A percentile compares a stretch with the other conserved stretches of the same genome.
Conservation (phyloP, 495 filamentous ascomycete species). For the Alectoria sarmentosa region DNA sequence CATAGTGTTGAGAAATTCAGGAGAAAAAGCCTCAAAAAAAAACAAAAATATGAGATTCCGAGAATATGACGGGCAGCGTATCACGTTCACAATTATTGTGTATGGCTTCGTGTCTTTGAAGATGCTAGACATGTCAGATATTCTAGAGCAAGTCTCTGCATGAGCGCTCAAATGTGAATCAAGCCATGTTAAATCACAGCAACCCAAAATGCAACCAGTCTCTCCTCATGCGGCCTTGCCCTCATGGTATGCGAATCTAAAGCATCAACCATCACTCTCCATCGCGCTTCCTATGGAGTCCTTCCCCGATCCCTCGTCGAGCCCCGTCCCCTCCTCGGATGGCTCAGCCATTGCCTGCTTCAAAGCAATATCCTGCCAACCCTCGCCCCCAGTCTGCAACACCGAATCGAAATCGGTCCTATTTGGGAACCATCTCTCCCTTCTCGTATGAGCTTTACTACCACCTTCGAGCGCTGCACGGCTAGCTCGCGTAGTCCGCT, state of each 20-base stretch:
- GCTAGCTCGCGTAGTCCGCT: constrained; percentile 70
- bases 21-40: too few species aligned
- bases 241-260: background rate
- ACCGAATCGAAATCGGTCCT: constrained; percentile 56
- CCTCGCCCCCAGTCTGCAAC: constrained; percentile 56
- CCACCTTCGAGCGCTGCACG: constrained; percentile 80
- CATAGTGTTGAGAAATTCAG: too few species aligned
- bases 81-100: background rate
- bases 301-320: constrained; percentile 8
- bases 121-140: background rate
- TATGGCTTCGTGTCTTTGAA: background rate
- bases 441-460: constrained; percentile 59
- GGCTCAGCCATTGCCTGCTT: constrained; percentile 23
- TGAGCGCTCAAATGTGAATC: background rate
- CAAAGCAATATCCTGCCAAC: constrained; percentile 50
- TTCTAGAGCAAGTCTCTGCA: background rate
- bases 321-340: constrained; percentile 17
- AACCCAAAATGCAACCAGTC: background rate
- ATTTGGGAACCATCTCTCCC: constrained; percentile 72
- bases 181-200: constrained; percentile 1
- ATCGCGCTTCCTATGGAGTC: constrained; percentile 12
- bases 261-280: constrained; percentile 9
- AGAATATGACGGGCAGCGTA: background rate
- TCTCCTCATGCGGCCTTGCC: background rate
- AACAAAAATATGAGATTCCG: background rate